Evolutionary conservation across 1,284 basidiomycete genomes (phyloP).

Genomic region (Clitocybe nebularis): DNA sequence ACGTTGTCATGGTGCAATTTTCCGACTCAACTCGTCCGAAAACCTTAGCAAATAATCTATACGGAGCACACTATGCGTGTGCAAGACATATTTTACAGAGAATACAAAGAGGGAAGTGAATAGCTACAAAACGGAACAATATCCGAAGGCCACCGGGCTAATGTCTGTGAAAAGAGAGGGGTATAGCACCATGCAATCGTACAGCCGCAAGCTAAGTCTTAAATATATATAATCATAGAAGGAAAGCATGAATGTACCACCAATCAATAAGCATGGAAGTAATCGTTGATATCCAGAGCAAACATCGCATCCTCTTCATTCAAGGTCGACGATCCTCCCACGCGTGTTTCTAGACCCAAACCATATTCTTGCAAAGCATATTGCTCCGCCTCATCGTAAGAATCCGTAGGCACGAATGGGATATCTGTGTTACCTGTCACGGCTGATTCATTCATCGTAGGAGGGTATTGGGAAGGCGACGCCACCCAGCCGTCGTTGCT

Average conservation of each 20-base stretch:
- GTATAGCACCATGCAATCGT: no score
- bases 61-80: no score
- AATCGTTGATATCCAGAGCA: not conserved
- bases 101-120: no score
- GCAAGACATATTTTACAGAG: no score
- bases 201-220: not conserved
- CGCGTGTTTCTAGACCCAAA: not conserved
- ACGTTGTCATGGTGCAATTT: no score
- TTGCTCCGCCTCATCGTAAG: not conserved
- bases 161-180: no score
- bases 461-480: not conserved
- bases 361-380: slow-evolving; percentile 5
- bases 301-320: not conserved
- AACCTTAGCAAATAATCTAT: no score
- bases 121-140: no score
- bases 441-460: not conserved
- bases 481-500: slow-evolving; percentile 1
- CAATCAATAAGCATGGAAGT: not conserved
- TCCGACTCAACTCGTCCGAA: no score
- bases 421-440: not conserved
- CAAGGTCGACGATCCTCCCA: not conserved
- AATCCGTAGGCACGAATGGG: not conserved
- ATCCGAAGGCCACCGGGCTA: no score
- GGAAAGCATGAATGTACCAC: not conserved
- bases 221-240: not conserved